Base-by-base conservation (phyloP, 139 green algal species). In the Zygnema cylindricum region DNA sequence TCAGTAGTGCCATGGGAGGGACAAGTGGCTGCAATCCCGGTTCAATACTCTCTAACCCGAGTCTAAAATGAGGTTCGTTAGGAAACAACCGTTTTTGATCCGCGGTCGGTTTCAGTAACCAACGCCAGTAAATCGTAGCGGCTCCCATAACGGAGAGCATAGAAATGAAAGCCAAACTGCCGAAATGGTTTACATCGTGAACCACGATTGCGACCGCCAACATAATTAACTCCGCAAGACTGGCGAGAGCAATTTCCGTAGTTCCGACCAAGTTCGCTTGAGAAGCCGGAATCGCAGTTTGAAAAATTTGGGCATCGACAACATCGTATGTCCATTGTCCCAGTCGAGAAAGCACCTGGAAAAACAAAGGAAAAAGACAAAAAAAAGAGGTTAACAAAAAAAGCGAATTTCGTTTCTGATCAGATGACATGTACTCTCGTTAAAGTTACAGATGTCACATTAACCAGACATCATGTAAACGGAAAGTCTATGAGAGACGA, bases 281-380 rank as follows among this genome's bases (percentile, higher is more conserved):
- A 0, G 87, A 85, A n/a, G 25, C 41, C 0, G 87, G 87, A 25
- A 92, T 86, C 41, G 87, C 76, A 42, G 81, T 93, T 71, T 92
- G 88, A 79, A 92, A 92, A n/a, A 92, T 93, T 55, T 92, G 88
- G 30, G 88, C 71, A 25, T 92, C 88, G 30, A 93, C 76, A 41
- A 92, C 85, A 25, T 92, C 88, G 55, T 92, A 92, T 1, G 87
- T 92, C 88, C 88, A 92, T 25, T 85, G 32, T 7, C 88, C 88
- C 33, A 92, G 42, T 1, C 88, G 87, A 0, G 88, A 92, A 33
- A 92, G 2, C 63, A 92, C 88, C 86, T 92, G 63, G 42, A 79
- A 11, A 25, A 63, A 7, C 7, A 16, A 63, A 63, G 7, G 49
- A 63, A 63, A 85, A 85, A 85, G 49, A 16, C 36, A 11, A 88